phyloP scores from a whole-genome alignment of 2,329 filamentous ascomycete species.

The Aspergillus brunneoviolaceus region DNA sequence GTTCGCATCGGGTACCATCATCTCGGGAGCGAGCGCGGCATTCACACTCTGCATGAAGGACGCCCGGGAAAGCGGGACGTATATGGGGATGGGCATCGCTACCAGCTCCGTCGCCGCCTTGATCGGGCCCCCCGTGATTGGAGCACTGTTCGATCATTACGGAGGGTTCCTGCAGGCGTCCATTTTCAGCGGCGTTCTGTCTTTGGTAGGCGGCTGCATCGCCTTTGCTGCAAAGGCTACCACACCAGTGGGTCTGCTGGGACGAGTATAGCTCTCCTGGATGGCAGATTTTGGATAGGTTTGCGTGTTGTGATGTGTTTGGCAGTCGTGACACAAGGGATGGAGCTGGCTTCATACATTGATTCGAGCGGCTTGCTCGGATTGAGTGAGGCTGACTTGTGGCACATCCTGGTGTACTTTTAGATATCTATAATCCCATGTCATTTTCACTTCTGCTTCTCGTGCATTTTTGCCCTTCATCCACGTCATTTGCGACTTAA shows the following conservation, averaged over 20 bases:
- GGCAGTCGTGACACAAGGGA: neutral
- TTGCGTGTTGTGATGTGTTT: neutral
- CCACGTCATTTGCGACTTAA: too few relatives aligned
- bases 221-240: conserved; percentile 37
- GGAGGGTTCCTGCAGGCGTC: conserved; percentile 39
- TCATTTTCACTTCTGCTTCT: neutral
- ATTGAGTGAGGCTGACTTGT: neutral
- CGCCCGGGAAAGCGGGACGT: conserved; percentile 36
- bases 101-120: conserved; percentile 44
- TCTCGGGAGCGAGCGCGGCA: conserved; percentile 39
- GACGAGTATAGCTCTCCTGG: conserved; percentile 19
- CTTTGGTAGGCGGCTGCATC: conserved; percentile 21
- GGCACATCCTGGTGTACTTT: neutral
- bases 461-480: neutral
- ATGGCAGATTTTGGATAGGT: too few relatives aligned
- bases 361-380: neutral
- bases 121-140: conserved; percentile 51
- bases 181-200: conserved; percentile 36
- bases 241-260: conserved; percentile 41
- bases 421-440: neutral
- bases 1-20: conserved; percentile 41
- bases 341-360: neutral
- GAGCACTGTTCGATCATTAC: conserved; percentile 46
- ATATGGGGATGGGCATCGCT: conserved; percentile 41
- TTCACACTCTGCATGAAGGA: conserved; percentile 35